phyloP scores from a whole-genome alignment of 2,329 filamentous ascomycete species.

The Claviceps maximensis region DNA sequence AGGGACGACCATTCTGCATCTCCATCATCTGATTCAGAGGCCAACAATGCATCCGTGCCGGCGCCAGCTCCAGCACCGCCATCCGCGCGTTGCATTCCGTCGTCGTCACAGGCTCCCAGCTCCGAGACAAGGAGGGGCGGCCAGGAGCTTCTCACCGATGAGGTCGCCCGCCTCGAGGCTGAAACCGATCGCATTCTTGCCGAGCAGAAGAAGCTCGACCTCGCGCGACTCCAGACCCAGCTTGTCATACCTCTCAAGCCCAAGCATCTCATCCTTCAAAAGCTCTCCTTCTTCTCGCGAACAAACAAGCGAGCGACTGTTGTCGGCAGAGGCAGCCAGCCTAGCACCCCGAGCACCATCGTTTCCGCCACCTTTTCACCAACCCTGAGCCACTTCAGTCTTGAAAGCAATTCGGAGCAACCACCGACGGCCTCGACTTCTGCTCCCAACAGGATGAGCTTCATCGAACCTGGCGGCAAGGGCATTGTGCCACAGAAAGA shows the following conservation, averaged over 20 bases:
- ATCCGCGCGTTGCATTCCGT: not conserved
- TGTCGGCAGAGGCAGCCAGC: conserved; percentile 13
- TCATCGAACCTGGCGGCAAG: conserved; percentile 31
- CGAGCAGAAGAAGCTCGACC: conserved; percentile 36
- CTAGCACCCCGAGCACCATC: conserved; percentile 20
- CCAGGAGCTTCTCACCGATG: conserved; percentile 19
- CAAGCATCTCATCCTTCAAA: conserved; percentile 31
- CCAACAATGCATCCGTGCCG: not conserved
- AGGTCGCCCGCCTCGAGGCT: conserved; percentile 30
- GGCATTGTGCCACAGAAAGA: conserved; percentile 45
- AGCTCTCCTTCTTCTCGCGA: conserved; percentile 32
- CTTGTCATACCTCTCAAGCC: conserved; percentile 21
- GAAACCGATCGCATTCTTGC: conserved; percentile 35
- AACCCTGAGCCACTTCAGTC: conserved; percentile 21
- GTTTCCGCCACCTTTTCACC: conserved; percentile 23
- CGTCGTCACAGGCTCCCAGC: not conserved
- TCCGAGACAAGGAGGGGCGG: not conserved
- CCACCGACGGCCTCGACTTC: conserved; percentile 11
- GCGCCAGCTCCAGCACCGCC: not conserved
- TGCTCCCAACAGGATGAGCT: conserved; percentile 18
- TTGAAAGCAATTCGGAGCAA: conserved; percentile 21
- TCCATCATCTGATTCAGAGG: not conserved
- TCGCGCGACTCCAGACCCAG: conserved; percentile 31
- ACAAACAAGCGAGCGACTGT: conserved; percentile 26
- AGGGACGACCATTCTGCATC: not conserved